Evolutionary conservation across 2,329 filamentous ascomycete species (phyloP).

Genomic region (Alternaria sp.): DNA sequence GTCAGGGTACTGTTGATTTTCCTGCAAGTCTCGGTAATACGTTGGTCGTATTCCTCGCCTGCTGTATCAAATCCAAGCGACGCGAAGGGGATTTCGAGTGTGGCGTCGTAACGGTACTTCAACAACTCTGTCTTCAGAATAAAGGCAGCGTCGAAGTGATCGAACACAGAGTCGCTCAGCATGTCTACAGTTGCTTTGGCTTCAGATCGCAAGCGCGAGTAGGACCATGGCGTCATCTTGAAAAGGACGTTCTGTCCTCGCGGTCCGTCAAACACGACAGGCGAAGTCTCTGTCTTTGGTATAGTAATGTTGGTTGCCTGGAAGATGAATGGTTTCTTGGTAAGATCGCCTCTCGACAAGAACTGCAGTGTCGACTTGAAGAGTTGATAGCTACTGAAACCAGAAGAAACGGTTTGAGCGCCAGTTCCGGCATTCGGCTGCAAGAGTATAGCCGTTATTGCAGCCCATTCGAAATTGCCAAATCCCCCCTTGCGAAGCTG

Average conservation of each 20-base stretch:
- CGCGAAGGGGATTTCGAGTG: constrained; percentile 54
- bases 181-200: constrained; percentile 78
- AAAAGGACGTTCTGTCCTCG: constrained; percentile 83
- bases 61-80: constrained; percentile 37
- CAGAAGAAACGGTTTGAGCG: constrained; percentile 75
- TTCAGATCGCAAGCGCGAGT: constrained; percentile 74
- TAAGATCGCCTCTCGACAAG: constrained; percentile 76
- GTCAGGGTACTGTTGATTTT: constrained; percentile 72
- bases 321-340: constrained; percentile 69
- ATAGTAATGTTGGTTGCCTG: constrained; percentile 49
- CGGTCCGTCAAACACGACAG: constrained; percentile 80
- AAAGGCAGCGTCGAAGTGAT: constrained; percentile 88
- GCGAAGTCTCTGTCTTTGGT: constrained; percentile 59
- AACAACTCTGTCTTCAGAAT: constrained; percentile 68
- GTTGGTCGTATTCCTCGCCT: constrained; percentile 37
- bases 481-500: constrained; percentile 81
- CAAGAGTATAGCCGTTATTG: constrained; percentile 81
- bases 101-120: constrained; percentile 64
- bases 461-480: constrained; percentile 89
- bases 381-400: constrained; percentile 89
- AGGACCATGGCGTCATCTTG: constrained; percentile 91
- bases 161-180: constrained; percentile 75
- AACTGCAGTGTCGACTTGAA: constrained; percentile 96
- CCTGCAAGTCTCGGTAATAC: constrained; percentile 54
- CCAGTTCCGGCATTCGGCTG: constrained; percentile 79